Base-by-base conservation (phyloP, 2,329 filamentous ascomycete species). In the Coniosporium tulheliwenetii region DNA sequence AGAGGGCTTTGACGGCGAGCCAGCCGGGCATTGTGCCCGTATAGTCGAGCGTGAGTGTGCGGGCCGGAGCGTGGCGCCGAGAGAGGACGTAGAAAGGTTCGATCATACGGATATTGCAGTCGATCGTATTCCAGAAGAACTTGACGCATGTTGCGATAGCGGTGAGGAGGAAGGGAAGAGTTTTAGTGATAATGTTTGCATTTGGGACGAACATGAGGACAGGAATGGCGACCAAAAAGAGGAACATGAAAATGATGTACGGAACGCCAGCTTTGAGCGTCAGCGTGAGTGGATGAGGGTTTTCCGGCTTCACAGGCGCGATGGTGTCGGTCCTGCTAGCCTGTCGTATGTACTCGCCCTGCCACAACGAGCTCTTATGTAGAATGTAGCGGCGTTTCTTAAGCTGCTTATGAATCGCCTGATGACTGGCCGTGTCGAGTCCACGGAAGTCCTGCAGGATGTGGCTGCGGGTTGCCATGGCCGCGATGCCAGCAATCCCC, bases 401-500 rank as follows among this genome's bases (percentile, higher is more conserved):
- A n/a, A 85, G 65, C 48, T 70, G 72, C 39, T 74, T 65, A 53
- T 85, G 80, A 35, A 85, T 84, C 40, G 77, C 71, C 38, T 74
- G 64, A 41, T 79, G 74, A 4, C 69, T 74, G 7, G 75, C 78
- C 1, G 75, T 73, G 52, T 85, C 81, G 60, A 82, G 73, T 42
- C 77, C 77, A 46, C 75, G 76, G 52, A 85, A 85, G 52, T 85
- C 81, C 58, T 76, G 77, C 46, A 85, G 61, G 53, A 85, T 81
- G 48, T 85, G 80, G 46, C 72, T 77, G 45, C 75, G 73, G 2
- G 81, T 80, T 8, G 81, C 80, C 79, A 85, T 84, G 42, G 79
- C 75, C 5, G 81, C 81, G 32, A 85, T 67, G 1, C 81, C 81
- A 1, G 80, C 79, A 39, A 85, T 82, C 5, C 81, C 81, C 48